Base-by-base conservation (phyloP, 2,329 filamentous ascomycete species). In the Pyricularia grisea region DNA sequence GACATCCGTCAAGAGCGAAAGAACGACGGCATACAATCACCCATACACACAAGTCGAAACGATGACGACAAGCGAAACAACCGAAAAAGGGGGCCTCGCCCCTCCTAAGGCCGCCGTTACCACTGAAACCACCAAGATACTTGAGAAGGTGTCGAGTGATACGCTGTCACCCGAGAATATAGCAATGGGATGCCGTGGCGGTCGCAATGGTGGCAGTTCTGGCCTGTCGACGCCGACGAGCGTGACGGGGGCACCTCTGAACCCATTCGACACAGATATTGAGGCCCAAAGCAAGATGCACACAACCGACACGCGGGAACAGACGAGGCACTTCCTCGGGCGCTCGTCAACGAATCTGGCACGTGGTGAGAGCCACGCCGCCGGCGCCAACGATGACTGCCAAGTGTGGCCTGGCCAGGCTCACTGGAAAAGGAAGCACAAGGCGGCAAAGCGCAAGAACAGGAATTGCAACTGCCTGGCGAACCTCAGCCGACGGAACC, bases 341-440 rank as follows among this genome's bases (percentile, higher is more conserved):
- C 75, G 76, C 69, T 79, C 78, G 70, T 78, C 78, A 5, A 73
- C 76, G 69, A 74, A 70, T 12, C 75, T 75, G 33, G 82, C 81
- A 68, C 80, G 80, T 67, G 28, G 28, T n/a, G 60, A 27, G 25
- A 64, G 60, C 60, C 60, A 28, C 23, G 23, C 11, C n/a, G 55
- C 31, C 28, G 64, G 64, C 7, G 11, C 31, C n/a, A 66, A 66
- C 30, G 50, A 67, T n/a, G 85, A 88, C 70, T 84, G 82, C 73
- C 80, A 83, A 64, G 85, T 88, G 23, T 89, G 87, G 87, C 87
- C 87, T 5, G 83, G 84, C 69, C 83, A 86, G 74, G 81, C 83
- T 28, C 83, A 88, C 74, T 88, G 87, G 86, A 85, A 84, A 76
- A 80, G 82, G 70, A 86, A 87, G 79, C 85, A 85, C 71, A 85